phyloP scores from a whole-genome alignment of 2,329 filamentous ascomycete genomes.

The Celoporthe dispersa region DNA sequence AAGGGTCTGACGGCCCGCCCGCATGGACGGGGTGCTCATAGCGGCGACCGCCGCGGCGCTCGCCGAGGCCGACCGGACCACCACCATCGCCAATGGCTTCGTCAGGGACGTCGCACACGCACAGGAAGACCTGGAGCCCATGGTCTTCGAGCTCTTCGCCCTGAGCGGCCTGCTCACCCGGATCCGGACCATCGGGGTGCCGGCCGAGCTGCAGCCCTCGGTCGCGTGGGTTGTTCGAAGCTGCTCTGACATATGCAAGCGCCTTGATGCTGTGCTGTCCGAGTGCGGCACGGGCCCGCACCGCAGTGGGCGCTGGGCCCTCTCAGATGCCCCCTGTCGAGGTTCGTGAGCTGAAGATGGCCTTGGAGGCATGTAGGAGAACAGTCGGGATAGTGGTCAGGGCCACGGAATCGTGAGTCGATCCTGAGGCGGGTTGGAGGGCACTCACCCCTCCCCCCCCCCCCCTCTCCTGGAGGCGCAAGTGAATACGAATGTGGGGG shows the following conservation, averaged over 20 bases:
- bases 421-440: not conserved
- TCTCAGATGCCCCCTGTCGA: slow-evolving; percentile 23
- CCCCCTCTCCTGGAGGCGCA: not conserved
- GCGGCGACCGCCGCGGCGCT: slow-evolving; percentile 28
- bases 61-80: slow-evolving; percentile 18
- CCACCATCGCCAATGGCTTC: slow-evolving; percentile 19
- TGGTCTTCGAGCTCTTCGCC: slow-evolving; percentile 22
- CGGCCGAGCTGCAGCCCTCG: slow-evolving; percentile 4
- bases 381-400: slow-evolving; percentile 22
- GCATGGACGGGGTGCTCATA: slow-evolving; percentile 24
- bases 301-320: slow-evolving; percentile 24
- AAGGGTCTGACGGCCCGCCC: not conserved
- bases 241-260: slow-evolving; percentile 23
- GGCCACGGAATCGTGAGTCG: slow-evolving; percentile 24
- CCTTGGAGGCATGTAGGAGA: slow-evolving; percentile 21
- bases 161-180: slow-evolving; percentile 19
- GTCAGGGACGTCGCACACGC: slow-evolving; percentile 25
- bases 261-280: slow-evolving; percentile 21
- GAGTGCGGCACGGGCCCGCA: slow-evolving; percentile 22
- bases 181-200: slow-evolving; percentile 7
- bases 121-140: slow-evolving; percentile 22
- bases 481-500: not conserved
- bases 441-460: too few relatives aligned
- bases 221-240: slow-evolving; percentile 18
- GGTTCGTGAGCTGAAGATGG: slow-evolving; percentile 15